These are phyloP conservation scores for Leptodermis oblonga DNA, from an alignment of 257 asterid species.

Conservation along the genomic window DNA sequence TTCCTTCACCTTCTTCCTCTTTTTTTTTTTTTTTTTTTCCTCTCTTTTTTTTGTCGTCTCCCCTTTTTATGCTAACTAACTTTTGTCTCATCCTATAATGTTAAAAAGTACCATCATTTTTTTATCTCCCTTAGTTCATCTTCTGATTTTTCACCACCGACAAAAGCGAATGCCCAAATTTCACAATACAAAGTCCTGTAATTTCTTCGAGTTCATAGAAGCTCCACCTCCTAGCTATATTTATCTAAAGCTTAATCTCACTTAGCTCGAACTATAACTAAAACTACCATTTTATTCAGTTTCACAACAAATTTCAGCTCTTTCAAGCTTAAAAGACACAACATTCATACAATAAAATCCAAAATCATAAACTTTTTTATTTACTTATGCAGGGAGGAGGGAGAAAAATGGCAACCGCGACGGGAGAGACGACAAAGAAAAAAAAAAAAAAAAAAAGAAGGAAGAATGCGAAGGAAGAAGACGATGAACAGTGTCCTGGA, in stretches of 20 bases:
- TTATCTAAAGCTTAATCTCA: not conserved
- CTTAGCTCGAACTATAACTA: not conserved
- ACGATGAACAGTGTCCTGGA: too few species aligned
- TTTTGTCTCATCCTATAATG: not conserved
- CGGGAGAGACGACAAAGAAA: too few species aligned
- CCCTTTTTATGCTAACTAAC: not conserved
- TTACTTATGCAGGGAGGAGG: too few species aligned
- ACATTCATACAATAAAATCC: not conserved
- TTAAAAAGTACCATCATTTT: too few species aligned
- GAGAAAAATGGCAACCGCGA: too few species aligned
- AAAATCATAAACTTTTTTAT: not conserved
- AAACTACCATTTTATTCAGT: not conserved
- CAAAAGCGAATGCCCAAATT: not conserved
- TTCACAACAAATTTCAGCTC: not conserved
- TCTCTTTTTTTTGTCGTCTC: too few species aligned
- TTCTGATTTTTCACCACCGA: too few species aligned
- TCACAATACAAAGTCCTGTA: not conserved
- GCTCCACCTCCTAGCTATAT: not conserved
- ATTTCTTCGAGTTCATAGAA: not conserved
- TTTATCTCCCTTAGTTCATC: too few species aligned
- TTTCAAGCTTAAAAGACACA: slow-evolving; percentile 12
- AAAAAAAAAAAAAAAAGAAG: too few species aligned
- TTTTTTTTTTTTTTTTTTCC: too few species aligned
- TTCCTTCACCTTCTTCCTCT: too few species aligned
- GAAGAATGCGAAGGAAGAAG: too few species aligned